Evolutionary conservation across 768 basidiomycete species (phyloP).

Genomic region (Pleurotus giganteus): DNA sequence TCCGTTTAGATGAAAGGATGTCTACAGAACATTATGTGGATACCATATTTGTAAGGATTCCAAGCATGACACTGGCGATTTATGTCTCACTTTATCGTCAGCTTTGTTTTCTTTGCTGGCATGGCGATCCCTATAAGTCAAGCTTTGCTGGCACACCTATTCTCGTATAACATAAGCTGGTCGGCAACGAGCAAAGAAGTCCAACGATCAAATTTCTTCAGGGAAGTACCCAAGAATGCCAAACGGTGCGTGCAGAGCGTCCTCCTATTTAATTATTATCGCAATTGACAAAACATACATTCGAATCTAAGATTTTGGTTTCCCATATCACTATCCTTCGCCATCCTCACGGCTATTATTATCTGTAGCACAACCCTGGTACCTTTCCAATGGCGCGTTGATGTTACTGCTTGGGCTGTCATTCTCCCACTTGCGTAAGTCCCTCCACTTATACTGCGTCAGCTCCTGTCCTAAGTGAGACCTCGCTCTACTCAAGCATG

Average conservation of each 20-base stretch:
- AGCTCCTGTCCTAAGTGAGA: constrained; percentile 25
- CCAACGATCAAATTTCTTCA: constrained; percentile 84
- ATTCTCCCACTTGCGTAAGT: constrained; percentile 66
- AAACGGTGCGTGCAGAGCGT: constrained; percentile 55
- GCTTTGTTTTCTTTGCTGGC: constrained; percentile 80
- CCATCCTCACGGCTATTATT: constrained; percentile 56
- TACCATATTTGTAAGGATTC: constrained; percentile 70
- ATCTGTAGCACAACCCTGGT: constrained; percentile 47
- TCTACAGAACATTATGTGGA: constrained; percentile 62
- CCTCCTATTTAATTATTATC: not conserved
- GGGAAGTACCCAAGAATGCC: constrained; percentile 82
- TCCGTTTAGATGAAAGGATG: constrained; percentile 39
- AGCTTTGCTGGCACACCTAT: constrained; percentile 65
- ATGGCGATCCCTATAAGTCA: constrained; percentile 68
- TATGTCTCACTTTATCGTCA: constrained; percentile 23
- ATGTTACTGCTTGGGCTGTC: constrained; percentile 65
- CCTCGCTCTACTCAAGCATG: constrained; percentile 51
- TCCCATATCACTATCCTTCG: constrained; percentile 45
- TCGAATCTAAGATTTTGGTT: constrained; percentile 55
- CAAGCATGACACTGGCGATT: not conserved
- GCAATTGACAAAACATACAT: constrained; percentile 29
- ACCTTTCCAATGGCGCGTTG: constrained; percentile 57
- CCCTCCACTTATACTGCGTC: not conserved
- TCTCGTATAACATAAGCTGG: constrained; percentile 57
- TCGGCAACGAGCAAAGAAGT: constrained; percentile 74